Evolutionary conservation across 2,329 filamentous ascomycete species (phyloP).

Genomic region (Alternaria tenuissima): DNA sequence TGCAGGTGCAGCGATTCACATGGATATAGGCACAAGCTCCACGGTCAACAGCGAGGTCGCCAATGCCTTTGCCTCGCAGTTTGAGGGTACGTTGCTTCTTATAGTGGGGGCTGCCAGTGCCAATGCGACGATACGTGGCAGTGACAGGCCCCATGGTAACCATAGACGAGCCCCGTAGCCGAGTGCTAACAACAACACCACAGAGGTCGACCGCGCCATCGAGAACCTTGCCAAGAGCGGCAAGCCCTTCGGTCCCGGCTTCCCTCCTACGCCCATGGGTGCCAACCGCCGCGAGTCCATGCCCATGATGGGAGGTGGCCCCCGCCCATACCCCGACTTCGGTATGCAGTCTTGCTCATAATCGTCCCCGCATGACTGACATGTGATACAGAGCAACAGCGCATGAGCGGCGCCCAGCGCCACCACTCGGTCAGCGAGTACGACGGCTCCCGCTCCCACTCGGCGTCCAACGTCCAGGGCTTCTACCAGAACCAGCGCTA

Average conservation of each 20-base stretch:
- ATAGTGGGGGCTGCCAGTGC: not conserved
- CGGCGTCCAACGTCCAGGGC: slow-evolving; percentile 82
- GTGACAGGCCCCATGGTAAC: slow-evolving; percentile 6
- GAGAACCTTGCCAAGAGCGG: slow-evolving; percentile 97
- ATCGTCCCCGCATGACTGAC: slow-evolving; percentile 18
- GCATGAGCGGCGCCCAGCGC: slow-evolving; percentile 72
- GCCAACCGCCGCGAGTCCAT: slow-evolving; percentile 81
- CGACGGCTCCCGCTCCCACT: slow-evolving; percentile 76
- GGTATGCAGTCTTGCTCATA: slow-evolving; percentile 55
- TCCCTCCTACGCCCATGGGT: slow-evolving; percentile 44
- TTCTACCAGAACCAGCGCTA: slow-evolving; percentile 95
- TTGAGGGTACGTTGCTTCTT: slow-evolving; percentile 75
- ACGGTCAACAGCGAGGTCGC: slow-evolving; percentile 72
- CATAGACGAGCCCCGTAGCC: not conserved
- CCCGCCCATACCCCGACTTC: slow-evolving; percentile 65
- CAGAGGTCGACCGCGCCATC: slow-evolving; percentile 94
- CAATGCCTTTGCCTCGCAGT: slow-evolving; percentile 82
- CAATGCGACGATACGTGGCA: slow-evolving; percentile 9
- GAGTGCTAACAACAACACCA: slow-evolving; percentile 23
- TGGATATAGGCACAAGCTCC: slow-evolving; percentile 72
- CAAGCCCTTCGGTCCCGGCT: slow-evolving; percentile 74
- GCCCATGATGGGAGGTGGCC: slow-evolving; percentile 65
- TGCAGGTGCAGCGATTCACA: slow-evolving; percentile 40
- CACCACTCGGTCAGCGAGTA: slow-evolving; percentile 88
- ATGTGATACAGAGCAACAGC: slow-evolving; percentile 63